Evolutionary conservation across 148 eudicot species (phyloP), one percentile per base, ranked within the genome.

Genomic region (Arctostaphylos glauca): DNA sequence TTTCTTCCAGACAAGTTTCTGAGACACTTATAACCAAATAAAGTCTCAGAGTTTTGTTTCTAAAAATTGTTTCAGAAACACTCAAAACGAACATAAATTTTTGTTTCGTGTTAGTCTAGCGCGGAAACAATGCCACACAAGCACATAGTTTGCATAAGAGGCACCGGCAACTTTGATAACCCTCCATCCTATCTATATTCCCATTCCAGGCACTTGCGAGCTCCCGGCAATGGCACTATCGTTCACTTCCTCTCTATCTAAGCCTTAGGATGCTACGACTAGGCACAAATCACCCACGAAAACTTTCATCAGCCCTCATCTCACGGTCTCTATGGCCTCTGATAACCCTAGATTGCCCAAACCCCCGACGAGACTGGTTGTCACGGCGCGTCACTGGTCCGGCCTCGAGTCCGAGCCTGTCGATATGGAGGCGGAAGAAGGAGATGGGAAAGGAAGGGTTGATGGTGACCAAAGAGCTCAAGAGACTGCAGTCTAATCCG

Each of bases 341-440:
- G 55, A 46, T 60, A 80, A 66, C 83, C 58, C 76, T 72, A 62
- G 86, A 80, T 74, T 47, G 0, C 76, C 67, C 41, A 0, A 66
- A 80, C 19, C 79, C 44, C 53, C 78, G 62, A 58, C 64, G 66
- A 19, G 74, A 78, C 56, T 74, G 84, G 66, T 67, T 78, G 67
- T 72, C 56, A 1, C 66, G 82, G 68, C n/a, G 12, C 56, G 71
- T 82, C 66, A 80, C 77, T 58, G 86, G 87, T 38, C 49, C 82
- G 12, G 84, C 90, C 7, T 90, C 91, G 25, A 91, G 88, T 74
- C 92, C 95, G 8, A 92, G 94, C 70, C 73, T 96, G 84, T 96
- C 99, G 7, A 96, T 96, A 88, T 96, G 99, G 99, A 91, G 99
- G 81, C 85, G 98, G 72, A 96, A 92, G 92, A 96, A 94, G 80